Conservation (phyloP, 2,329 filamentous ascomycete genomes). For the Westerdykella ornata region DNA sequence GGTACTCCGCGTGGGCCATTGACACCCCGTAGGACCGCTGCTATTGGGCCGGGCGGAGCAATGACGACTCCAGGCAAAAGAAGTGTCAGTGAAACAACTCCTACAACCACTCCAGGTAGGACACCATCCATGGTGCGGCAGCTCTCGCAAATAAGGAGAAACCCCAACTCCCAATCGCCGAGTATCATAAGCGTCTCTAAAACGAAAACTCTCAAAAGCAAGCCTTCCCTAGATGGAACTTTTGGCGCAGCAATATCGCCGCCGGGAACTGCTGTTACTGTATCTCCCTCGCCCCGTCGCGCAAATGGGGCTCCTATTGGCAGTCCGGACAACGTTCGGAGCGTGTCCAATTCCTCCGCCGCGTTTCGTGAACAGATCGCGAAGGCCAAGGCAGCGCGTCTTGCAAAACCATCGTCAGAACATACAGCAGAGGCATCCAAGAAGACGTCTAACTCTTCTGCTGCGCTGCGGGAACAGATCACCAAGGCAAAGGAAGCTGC, state of each 20-base stretch:
- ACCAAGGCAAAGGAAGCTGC: slow-evolving; percentile 77
- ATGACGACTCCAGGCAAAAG: slow-evolving; percentile 34
- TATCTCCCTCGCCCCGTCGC: slow-evolving; percentile 16
- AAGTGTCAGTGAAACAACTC: slow-evolving; percentile 28
- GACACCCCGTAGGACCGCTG: slow-evolving; percentile 24
- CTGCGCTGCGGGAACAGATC: slow-evolving; percentile 78
- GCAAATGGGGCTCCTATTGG: slow-evolving; percentile 21
- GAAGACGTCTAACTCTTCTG: slow-evolving; percentile 59
- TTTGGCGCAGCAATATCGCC: slow-evolving; percentile 34
- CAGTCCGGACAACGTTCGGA: slow-evolving; percentile 31
- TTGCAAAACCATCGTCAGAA: slow-evolving; percentile 10
- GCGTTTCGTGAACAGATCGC: slow-evolving; percentile 86
- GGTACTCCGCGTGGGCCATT: slow-evolving; percentile 27
- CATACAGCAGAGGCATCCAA: slow-evolving; percentile 8
- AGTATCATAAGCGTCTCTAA: slow-evolving; percentile 25
- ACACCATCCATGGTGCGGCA: slow-evolving; percentile 31
- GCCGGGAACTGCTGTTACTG: slow-evolving; percentile 13
- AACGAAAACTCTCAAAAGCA: slow-evolving; percentile 29
- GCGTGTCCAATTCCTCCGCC: slow-evolving; percentile 62
- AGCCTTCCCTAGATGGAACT: slow-evolving; percentile 26
- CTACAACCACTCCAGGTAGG: slow-evolving; percentile 26
- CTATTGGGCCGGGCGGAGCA: slow-evolving; percentile 18
- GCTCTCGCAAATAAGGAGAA: slow-evolving; percentile 25
- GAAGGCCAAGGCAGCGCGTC: slow-evolving; percentile 76
- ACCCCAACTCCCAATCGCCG: slow-evolving; percentile 20